phyloP scores from a whole-genome alignment of 345 rosid genomes.

The Kernera saxatilis region DNA sequence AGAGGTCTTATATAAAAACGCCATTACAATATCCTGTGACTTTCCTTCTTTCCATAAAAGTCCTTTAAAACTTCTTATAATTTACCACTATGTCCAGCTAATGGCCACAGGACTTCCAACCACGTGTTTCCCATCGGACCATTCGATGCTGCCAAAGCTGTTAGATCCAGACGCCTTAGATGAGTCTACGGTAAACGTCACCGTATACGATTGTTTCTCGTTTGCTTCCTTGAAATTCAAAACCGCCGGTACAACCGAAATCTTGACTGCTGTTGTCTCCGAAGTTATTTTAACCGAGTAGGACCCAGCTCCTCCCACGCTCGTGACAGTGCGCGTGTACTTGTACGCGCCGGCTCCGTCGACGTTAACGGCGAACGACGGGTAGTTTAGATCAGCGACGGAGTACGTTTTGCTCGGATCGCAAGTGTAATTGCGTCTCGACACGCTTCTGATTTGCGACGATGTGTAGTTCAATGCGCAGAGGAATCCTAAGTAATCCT shows the following conservation, averaged over 20 bases:
- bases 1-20: slow-evolving; percentile 1
- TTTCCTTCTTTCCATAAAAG: background rate
- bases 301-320: slow-evolving; percentile 55
- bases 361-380: slow-evolving; percentile 60
- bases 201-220: slow-evolving; percentile 70
- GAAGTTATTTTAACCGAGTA: slow-evolving; percentile 48
- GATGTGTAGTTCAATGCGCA: slow-evolving; percentile 67
- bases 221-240: slow-evolving; percentile 48
- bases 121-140: slow-evolving; percentile 71
- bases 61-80: background rate
- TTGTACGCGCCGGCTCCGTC: slow-evolving; percentile 38
- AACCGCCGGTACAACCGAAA: slow-evolving; percentile 53
- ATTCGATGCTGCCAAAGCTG: slow-evolving; percentile 55
- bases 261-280: slow-evolving; percentile 41
- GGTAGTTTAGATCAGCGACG: slow-evolving; percentile 61
- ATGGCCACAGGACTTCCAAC: slow-evolving; percentile 84
- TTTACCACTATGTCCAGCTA: slow-evolving; percentile 56
- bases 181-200: slow-evolving; percentile 50
- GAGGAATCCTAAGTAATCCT: slow-evolving; percentile 63
- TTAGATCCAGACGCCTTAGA: slow-evolving; percentile 33
- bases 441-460: slow-evolving; percentile 38
- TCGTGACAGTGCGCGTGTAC: slow-evolving; percentile 65
- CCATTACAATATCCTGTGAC: slow-evolving; percentile 3
- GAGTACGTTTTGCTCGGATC: slow-evolving; percentile 42
- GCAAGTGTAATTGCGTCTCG: slow-evolving; percentile 48